phyloP scores from a whole-genome alignment of 768 basidiomycete genomes.

The Chlorophyllum brunneum region DNA sequence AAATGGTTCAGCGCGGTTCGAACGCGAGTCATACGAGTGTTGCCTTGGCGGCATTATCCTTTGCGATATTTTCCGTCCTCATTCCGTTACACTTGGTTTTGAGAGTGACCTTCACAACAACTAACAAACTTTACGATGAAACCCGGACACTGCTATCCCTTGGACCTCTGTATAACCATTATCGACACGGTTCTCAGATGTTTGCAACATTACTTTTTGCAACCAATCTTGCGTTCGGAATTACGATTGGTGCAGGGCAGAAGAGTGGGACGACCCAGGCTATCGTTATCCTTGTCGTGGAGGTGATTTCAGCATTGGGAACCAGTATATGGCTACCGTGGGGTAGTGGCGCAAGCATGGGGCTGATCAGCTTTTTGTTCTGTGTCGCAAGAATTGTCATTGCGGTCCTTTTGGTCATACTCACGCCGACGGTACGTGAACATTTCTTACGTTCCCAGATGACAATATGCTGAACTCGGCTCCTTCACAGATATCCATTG shows the following conservation, averaged over 20 bases:
- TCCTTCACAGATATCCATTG: slow-evolving; percentile 70
- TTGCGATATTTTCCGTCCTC: slow-evolving; percentile 74
- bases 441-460: neutral
- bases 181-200: slow-evolving; percentile 84
- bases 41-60: slow-evolving; percentile 78
- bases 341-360: slow-evolving; percentile 97
- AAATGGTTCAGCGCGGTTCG: slow-evolving; percentile 60
- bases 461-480: neutral
- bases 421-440: slow-evolving; percentile 84
- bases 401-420: slow-evolving; percentile 85
- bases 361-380: slow-evolving; percentile 89
- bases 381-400: slow-evolving; percentile 88
- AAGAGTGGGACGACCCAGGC: slow-evolving; percentile 88
- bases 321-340: slow-evolving; percentile 96
- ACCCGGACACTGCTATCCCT: slow-evolving; percentile 86
- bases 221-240: slow-evolving; percentile 77
- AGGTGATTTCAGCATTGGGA: slow-evolving; percentile 81
- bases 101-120: slow-evolving; percentile 76
- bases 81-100: slow-evolving; percentile 72
- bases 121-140: slow-evolving; percentile 92
- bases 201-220: slow-evolving; percentile 81
- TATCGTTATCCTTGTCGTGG: slow-evolving; percentile 83
- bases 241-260: slow-evolving; percentile 89
- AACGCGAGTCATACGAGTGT: slow-evolving; percentile 56
- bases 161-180: slow-evolving; percentile 94